Conservation (phyloP, 306 rosid genomes). For the Elaeagnus macrophylla region DNA sequence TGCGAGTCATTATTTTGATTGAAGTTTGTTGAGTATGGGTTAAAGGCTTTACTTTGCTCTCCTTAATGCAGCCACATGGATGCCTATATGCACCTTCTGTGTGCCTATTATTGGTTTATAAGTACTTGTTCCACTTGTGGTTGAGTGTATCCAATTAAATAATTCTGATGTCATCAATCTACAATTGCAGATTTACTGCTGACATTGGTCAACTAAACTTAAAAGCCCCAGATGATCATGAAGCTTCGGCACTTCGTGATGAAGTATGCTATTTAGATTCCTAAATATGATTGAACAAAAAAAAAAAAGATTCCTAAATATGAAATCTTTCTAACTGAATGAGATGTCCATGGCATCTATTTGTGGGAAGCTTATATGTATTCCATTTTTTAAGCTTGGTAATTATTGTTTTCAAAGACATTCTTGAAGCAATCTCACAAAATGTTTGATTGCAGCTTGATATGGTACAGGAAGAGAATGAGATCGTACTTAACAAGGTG, state of each 20-base stretch:
- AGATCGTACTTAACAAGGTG: slow-evolving; percentile 55
- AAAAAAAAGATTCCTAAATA: too few species aligned
- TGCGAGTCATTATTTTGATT: too few species aligned
- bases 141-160: neutral
- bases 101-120: too few species aligned
- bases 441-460: slow-evolving; percentile 68
- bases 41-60: too few species aligned
- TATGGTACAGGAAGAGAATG: slow-evolving; percentile 89
- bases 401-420: slow-evolving; percentile 7
- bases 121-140: neutral
- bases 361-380: slow-evolving; percentile 6
- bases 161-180: neutral
- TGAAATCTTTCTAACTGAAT: neutral
- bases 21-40: too few species aligned
- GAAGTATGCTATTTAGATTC: slow-evolving; percentile 47
- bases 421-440: slow-evolving; percentile 11
- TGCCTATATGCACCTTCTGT: neutral
- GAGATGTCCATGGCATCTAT: slow-evolving; percentile 11
- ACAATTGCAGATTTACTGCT: slow-evolving; percentile 46
- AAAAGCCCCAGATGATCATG: slow-evolving; percentile 63
- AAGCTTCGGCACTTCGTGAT: slow-evolving; percentile 96
- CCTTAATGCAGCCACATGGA: too few species aligned
- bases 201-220: slow-evolving; percentile 46
- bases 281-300: too few species aligned
- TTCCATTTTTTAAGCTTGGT: slow-evolving; percentile 17